phyloP scores from a whole-genome alignment of 352 stramenopile genomes.

The Phytophthora nicotianae region DNA sequence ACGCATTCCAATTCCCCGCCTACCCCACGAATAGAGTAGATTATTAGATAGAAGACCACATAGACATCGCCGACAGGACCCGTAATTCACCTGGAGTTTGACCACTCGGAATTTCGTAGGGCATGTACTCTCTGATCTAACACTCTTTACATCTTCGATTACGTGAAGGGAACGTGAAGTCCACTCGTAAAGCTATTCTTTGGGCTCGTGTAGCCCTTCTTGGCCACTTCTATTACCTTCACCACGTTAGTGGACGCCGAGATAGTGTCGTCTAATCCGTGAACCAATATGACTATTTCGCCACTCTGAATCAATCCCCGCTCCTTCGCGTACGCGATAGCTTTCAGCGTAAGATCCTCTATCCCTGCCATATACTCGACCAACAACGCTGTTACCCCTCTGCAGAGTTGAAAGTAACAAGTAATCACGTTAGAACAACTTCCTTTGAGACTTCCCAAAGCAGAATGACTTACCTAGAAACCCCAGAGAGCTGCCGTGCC shows the following conservation, averaged over 20 bases:
- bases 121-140: too few species aligned
- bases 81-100: neutral
- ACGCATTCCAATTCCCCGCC: conserved; percentile 71
- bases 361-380: conserved; percentile 83
- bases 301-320: conserved; percentile 80
- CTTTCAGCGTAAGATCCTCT: conserved; percentile 87
- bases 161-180: conserved; percentile 40
- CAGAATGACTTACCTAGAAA: conserved; percentile 65
- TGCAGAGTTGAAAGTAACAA: conserved; percentile 27
- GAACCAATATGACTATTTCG: conserved; percentile 91
- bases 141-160: conserved; percentile 4
- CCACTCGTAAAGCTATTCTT: conserved; percentile 70
- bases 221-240: conserved; percentile 86
- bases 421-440: conserved; percentile 5
- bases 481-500: conserved; percentile 72
- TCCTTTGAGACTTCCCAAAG: neutral
- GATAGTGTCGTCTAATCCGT: conserved; percentile 87
- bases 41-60: conserved; percentile 22
- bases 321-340: conserved; percentile 84
- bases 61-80: conserved; percentile 5
- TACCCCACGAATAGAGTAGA: conserved; percentile 49
- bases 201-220: conserved; percentile 66
- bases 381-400: conserved; percentile 66
- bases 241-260: conserved; percentile 89
- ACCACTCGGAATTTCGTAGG: conserved; percentile 4